phyloP scores from a whole-genome alignment of 2,329 filamentous ascomycete genomes.

The Colletotrichum sp. region DNA sequence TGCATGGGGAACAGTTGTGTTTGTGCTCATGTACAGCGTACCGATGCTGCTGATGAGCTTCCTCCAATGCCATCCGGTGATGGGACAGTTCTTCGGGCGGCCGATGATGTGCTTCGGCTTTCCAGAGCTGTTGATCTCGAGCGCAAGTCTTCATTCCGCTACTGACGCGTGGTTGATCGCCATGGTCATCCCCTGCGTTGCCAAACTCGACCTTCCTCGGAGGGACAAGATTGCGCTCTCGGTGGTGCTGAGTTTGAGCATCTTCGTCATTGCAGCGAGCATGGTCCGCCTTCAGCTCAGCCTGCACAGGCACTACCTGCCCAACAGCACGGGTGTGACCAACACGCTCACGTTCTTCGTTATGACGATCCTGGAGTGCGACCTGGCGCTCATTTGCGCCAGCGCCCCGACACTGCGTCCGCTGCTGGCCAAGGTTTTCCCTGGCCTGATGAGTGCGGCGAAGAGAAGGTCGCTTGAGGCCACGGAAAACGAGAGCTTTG shows the following conservation, averaged over 20 bases:
- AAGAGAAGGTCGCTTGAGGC: conserved; percentile 13
- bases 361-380: conserved; percentile 39
- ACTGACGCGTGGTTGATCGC: conserved; percentile 49
- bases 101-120: conserved; percentile 43
- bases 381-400: conserved; percentile 38
- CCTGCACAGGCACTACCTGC: conserved; percentile 29
- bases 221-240: conserved; percentile 48
- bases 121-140: conserved; percentile 45
- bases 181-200: conserved; percentile 46
- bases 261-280: conserved; percentile 42
- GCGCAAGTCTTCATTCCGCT: conserved; percentile 49
- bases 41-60: conserved; percentile 41
- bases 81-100: conserved; percentile 37
- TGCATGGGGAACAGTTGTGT: conserved; percentile 35
- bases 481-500: conserved; percentile 24
- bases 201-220: conserved; percentile 40
- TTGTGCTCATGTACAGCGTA: conserved; percentile 38
- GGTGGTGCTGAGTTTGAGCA: conserved; percentile 48
- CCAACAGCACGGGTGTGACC: conserved; percentile 19
- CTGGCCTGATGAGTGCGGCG: conserved; percentile 23
- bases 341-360: conserved; percentile 37
- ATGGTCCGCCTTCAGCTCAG: conserved; percentile 35
- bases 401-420: conserved; percentile 36
- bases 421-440: conserved; percentile 31
- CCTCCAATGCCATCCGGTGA: conserved; percentile 47